Evolutionary conservation across 352 stramenopile species (phyloP).

Genomic region (Globisporangium spiculum): DNA sequence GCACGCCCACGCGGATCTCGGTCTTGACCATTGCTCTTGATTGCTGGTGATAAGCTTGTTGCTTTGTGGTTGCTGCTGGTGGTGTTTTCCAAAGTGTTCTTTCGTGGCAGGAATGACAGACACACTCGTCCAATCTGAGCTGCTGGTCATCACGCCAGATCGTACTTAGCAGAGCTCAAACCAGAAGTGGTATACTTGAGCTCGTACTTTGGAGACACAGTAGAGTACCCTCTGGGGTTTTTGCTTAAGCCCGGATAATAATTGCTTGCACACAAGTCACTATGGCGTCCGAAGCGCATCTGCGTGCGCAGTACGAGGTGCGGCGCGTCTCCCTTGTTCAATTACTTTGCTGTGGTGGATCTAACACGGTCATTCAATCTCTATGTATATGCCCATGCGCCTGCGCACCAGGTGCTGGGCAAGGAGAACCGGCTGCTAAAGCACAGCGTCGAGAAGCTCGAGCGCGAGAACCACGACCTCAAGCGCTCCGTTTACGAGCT

Average conservation of each 20-base stretch:
- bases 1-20: slow-evolving; percentile 67
- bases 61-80: not conserved
- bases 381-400: not conserved
- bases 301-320: slow-evolving; percentile 84
- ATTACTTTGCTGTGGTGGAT: not conserved
- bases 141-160: not conserved
- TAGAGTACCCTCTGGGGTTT: not conserved
- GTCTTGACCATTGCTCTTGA: slow-evolving; percentile 17
- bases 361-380: not conserved
- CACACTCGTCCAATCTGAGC: slow-evolving; percentile 9
- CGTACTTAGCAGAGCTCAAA: not conserved
- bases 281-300: slow-evolving; percentile 80
- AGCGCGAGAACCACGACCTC: slow-evolving; percentile 87
- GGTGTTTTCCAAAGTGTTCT: slow-evolving; percentile 1
- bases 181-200: not conserved
- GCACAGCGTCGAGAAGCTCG: slow-evolving; percentile 76
- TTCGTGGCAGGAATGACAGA: not conserved
- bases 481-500: slow-evolving; percentile 91
- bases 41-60: not conserved
- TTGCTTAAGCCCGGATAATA: not conserved
- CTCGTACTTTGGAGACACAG: slow-evolving; percentile 1
- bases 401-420: slow-evolving; percentile 40
- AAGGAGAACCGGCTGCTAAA: slow-evolving; percentile 89
- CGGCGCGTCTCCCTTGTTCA: slow-evolving; percentile 1
- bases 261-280: slow-evolving; percentile 4